phyloP scores from a whole-genome alignment of 805 yeast species.

The Nakazawaea sp. region DNA sequence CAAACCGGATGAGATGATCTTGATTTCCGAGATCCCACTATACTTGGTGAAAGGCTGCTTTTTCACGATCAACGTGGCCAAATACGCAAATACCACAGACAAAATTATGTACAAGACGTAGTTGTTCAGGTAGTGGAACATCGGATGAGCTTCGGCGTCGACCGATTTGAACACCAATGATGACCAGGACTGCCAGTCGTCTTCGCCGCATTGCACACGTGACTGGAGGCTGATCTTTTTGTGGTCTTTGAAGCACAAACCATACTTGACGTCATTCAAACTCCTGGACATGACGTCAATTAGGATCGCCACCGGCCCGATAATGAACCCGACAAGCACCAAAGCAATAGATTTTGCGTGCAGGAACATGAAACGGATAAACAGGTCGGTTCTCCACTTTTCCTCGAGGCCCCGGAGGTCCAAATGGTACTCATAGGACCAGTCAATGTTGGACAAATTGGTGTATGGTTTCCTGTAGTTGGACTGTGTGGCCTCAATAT shows the following conservation, averaged over 20 bases:
- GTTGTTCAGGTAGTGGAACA: slow-evolving; percentile 18
- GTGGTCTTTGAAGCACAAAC: slow-evolving; percentile 34
- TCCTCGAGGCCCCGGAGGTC: slow-evolving; percentile 11
- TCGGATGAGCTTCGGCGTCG: slow-evolving; percentile 14
- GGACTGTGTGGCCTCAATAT: too few relatives aligned
- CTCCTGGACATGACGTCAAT: slow-evolving; percentile 43
- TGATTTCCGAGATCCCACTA: slow-evolving; percentile 73
- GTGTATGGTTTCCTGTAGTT: slow-evolving; percentile 12
- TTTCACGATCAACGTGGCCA: slow-evolving; percentile 26
- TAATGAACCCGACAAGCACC: slow-evolving; percentile 33
- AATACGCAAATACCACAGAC: slow-evolving; percentile 30
- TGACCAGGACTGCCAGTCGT: slow-evolving; percentile 24
- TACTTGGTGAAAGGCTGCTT: slow-evolving; percentile 32
- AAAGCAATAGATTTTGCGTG: slow-evolving; percentile 42
- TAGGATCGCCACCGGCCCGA: slow-evolving; percentile 41
- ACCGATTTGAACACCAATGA: slow-evolving; percentile 24
- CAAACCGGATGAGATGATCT: slow-evolving; percentile 61
- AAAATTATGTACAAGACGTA: slow-evolving; percentile 30
- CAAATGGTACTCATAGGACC: slow-evolving; percentile 24
- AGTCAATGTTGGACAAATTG: slow-evolving; percentile 21
- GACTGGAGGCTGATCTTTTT: slow-evolving; percentile 13
- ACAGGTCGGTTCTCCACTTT: neutral
- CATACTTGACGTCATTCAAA: slow-evolving; percentile 47
- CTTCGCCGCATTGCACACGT: slow-evolving; percentile 24
- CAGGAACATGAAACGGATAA: neutral